Base-by-base conservation (phyloP, 306 rosid species). In the Ammopiptanthus mongolicus region DNA sequence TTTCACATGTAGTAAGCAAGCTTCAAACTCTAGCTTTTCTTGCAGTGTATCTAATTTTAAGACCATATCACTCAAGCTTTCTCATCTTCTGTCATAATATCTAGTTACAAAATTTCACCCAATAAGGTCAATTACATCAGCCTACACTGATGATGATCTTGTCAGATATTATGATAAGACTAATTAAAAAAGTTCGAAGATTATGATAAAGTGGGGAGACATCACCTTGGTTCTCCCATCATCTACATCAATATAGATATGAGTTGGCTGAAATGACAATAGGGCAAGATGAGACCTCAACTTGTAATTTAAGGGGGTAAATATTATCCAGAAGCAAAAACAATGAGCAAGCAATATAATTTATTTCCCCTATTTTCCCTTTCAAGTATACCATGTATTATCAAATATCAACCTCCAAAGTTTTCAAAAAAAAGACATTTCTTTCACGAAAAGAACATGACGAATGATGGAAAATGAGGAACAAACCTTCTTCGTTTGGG, bases 211-310 rank as follows among this genome's bases (percentile, higher is more conserved):
- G 71, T 15, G n/a, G 33, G 18, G 64, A 63, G 6, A 78, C 19
- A 25, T 70, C 82, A 94, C 98, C 97, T 90, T 91, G 36, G 78
- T 80, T 82, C 98, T 87, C 18, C 95, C 96, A 53, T 90, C 97
- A 69, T 94, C 98, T 31, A 94, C 98, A 66, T 85, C 95, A 78
- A 94, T 83, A 84, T 84, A 93, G 60, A 91, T 15, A 57, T 96
- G 93, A 34, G 86, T 73, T 19, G 85, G 84, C 78, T 87, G 92
- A 85, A 89, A 89, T 13, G 98, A 93, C 80, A 93, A 76, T 41
- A 91, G 91, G 18, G 91, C 97, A 82, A 93, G 98, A 86, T 93
- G n/a, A n/a, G n/a, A n/a, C 97, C 73, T 93, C 98, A 63, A 93
- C 96, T 97, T 93, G 78, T 46, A 86, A 52, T 78, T 78, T 56